Percentiles rank a stretch among this genome's conserved stretches.
Conservation (phyloP, 1,284 basidiomycete genomes). For the Termitomyces sp. region DNA sequence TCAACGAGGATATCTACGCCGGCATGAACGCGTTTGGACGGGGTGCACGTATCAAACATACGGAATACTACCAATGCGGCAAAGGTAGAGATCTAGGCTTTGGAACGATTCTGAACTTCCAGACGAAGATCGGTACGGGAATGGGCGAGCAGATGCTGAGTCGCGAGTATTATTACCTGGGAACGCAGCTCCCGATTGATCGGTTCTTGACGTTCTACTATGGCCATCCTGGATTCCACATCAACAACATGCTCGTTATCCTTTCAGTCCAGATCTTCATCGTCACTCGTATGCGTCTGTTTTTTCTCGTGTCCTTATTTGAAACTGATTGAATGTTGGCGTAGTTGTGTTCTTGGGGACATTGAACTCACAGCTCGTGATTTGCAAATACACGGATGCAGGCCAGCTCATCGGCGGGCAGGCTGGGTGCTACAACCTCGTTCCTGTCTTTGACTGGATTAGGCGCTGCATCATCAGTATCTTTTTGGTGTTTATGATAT, state of each 20-base stretch:
- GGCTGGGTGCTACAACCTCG: slow-evolving; percentile 87
- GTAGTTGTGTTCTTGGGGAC: slow-evolving; percentile 89
- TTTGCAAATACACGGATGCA: slow-evolving; percentile 72
- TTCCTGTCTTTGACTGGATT: slow-evolving; percentile 90
- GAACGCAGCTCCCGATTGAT: slow-evolving; percentile 97
- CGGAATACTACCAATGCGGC: slow-evolving; percentile 97
- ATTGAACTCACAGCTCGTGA: slow-evolving; percentile 70
- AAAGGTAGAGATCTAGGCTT: slow-evolving; percentile 99
- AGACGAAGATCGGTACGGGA: slow-evolving; percentile 98
- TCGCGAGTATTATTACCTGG: slow-evolving; percentile 98
- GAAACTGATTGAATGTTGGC: slow-evolving; percentile 13
- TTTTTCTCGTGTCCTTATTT: slow-evolving; percentile 4
- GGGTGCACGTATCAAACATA: slow-evolving; percentile 97
- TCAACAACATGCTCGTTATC: slow-evolving; percentile 99
- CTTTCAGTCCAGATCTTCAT: slow-evolving; percentile 92
- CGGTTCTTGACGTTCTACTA: slow-evolving; percentile 99
- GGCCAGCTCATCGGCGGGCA: slow-evolving; percentile 73
- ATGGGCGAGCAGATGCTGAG: slow-evolving; percentile 99
- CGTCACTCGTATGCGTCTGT: slow-evolving; percentile 60
- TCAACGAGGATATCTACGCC: slow-evolving; percentile 99
- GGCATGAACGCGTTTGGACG: slow-evolving; percentile 98
- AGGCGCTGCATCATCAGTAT: slow-evolving; percentile 92
- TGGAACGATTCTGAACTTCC: slow-evolving; percentile 98
- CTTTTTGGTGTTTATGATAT: slow-evolving; percentile 94
- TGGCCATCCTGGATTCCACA: slow-evolving; percentile 98